Conservation (phyloP, 306 rosid genomes). For the Gleditsia sinensis region DNA sequence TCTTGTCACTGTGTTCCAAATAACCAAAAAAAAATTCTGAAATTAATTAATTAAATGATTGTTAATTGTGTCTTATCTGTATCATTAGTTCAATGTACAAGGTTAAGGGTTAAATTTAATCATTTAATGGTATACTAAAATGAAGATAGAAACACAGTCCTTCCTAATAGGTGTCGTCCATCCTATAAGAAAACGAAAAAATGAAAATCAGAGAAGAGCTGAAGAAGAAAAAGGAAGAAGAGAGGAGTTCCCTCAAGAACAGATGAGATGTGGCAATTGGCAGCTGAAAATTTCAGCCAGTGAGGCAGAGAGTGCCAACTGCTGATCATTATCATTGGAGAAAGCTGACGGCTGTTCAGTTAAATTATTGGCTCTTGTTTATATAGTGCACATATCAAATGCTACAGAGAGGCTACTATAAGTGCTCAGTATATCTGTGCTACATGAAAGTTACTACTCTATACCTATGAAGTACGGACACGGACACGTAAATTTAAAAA, state of each 20-base stretch:
- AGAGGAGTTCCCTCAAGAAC: neutral
- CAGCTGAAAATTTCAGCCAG: too few relatives aligned
- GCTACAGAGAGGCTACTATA: too few relatives aligned
- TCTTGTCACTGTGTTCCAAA: neutral
- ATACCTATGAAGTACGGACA: too few relatives aligned
- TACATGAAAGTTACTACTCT: too few relatives aligned
- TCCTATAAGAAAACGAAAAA: neutral
- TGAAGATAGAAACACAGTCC: neutral
- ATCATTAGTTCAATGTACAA: neutral
- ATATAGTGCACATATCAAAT: too few relatives aligned
- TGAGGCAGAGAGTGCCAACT: too few relatives aligned
- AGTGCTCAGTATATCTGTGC: too few relatives aligned
- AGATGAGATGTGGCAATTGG: neutral
- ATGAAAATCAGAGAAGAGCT: neutral
- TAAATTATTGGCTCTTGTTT: too few relatives aligned
- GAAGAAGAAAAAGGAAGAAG: neutral
- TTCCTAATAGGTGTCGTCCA: neutral
- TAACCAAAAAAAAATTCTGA: neutral
- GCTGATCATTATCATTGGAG: too few relatives aligned
- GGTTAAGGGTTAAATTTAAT: neutral
- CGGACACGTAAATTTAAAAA: too few relatives aligned
- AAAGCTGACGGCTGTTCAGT: too few relatives aligned
- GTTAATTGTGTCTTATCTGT: neutral
- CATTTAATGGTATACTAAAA: neutral
- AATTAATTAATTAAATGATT: neutral